Evolutionary conservation across 352 stramenopile genomes (phyloP).

Genomic region (Phytophthora kernoviae): DNA sequence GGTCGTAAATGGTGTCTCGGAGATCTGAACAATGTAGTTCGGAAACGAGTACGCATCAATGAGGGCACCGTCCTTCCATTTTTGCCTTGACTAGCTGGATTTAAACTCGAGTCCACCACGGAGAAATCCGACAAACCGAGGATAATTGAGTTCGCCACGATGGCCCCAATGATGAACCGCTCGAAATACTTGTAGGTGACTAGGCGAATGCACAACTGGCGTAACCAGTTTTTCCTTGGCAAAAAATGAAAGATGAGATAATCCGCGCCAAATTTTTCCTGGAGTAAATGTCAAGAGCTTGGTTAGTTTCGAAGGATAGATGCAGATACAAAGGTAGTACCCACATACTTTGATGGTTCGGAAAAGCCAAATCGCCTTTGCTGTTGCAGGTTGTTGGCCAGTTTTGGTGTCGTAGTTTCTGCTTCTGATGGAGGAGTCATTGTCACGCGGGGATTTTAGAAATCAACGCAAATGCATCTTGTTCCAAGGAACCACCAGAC

Average conservation of each 20-base stretch:
- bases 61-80: conserved; percentile 43
- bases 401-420: neutral
- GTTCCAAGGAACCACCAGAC: conserved; percentile 39
- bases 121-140: conserved; percentile 84
- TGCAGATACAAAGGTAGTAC: too few species aligned
- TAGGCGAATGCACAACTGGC: conserved; percentile 47
- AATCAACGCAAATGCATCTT: conserved; percentile 43
- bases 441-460: conserved; percentile 28
- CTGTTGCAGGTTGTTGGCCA: too few species aligned
- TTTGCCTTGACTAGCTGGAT: conserved; percentile 51
- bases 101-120: conserved; percentile 65
- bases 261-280: conserved; percentile 48
- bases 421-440: conserved; percentile 34
- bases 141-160: conserved; percentile 85
- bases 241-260: conserved; percentile 51
- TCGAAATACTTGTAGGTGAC: conserved; percentile 75
- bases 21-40: conserved; percentile 63
- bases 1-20: conserved; percentile 65
- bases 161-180: conserved; percentile 82
- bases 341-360: too few species aligned
- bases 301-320: too few species aligned
- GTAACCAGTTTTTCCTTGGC: conserved; percentile 50
- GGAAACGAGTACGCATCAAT: conserved; percentile 42
- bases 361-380: too few species aligned
- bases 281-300: too few species aligned